Evolutionary conservation across 192 early-diverging fungal species (phyloP), one percentile per base, ranked within the genome.

Genomic region (Dissophora ornata): DNA sequence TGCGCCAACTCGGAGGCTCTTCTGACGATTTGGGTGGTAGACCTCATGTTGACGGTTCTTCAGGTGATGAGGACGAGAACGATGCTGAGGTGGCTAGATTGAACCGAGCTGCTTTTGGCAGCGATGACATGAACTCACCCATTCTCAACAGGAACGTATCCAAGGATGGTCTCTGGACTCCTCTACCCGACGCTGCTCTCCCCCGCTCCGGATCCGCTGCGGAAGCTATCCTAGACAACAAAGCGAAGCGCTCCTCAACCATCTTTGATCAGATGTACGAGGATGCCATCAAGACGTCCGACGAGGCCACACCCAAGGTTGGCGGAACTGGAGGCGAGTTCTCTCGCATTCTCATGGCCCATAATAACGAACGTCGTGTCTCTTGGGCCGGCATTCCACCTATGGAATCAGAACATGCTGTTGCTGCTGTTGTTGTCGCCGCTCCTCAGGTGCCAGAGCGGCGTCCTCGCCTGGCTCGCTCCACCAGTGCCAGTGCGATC

Each of bases 221-320:
- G 7, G 73, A 67, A 21, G 65, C 59, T 1, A 46, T 44, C 0
- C 34, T 77, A 24, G 73, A 67, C 45, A 32, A 49, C 58, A 77
- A 77, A 59, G 46, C 73, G 8, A 77, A 77, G 73, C 73, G 73
- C 28, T 34, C 65, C 0, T 77, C 73, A 3, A 77, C 73, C 22
- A 77, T 77, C 47, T 77, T 77, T 51, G 73, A 77, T 15, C 73
- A 67, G 32, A 28, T 77, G 45, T 77, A 77, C 19, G 73, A 77
- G 44, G 59, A 77, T 51, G 73, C 65, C 18, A 77, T 77, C 21
- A 77, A 77, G 58, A 67, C 73, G 2, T 62, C 73, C 0, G 73
- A 77, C 4, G 73, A 77, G 42, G 38, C 58, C 1, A 67, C 73
- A 13, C 73, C 73, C 50, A 77, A 77, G 73, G 73, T 77, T 33